A percentile compares a stretch with the other conserved stretches of the same genome.
Conservation (phyloP, 768 basidiomycete species). For the Tylopilus sp. region DNA sequence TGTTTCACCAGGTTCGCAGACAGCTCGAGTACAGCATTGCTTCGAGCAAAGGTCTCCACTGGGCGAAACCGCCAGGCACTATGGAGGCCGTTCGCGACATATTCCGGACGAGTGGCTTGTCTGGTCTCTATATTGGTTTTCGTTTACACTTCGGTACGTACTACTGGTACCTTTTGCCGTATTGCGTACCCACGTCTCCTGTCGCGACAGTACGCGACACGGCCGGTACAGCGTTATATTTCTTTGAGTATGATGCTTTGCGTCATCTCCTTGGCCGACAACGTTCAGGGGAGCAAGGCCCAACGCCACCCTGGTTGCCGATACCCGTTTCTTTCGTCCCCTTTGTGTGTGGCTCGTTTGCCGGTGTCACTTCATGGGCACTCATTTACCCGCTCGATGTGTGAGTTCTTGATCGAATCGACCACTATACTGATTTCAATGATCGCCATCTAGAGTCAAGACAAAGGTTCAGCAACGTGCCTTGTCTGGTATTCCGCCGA, state of each 20-base stretch:
- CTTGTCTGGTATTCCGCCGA: constrained; percentile 71
- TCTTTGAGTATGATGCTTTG: constrained; percentile 91
- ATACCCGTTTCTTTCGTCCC: constrained; percentile 77
- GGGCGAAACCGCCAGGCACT: constrained; percentile 77
- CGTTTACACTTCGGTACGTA: constrained; percentile 76
- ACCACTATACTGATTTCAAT: background rate
- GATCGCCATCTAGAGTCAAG: constrained; percentile 59
- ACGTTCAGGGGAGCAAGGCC: constrained; percentile 75
- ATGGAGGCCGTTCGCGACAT: constrained; percentile 78
- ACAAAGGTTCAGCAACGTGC: constrained; percentile 95
- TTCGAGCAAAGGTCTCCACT: constrained; percentile 65
- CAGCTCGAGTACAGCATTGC: constrained; percentile 93
- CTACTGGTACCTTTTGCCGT: background rate
- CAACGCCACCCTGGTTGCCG: constrained; percentile 82
- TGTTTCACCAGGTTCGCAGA: constrained; percentile 63
- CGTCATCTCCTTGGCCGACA: constrained; percentile 80
- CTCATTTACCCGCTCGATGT: constrained; percentile 94
- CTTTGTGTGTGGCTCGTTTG: constrained; percentile 86
- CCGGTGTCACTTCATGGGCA: constrained; percentile 88
- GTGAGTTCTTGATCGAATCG: constrained; percentile 40
- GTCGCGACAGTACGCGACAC: constrained; percentile 74
- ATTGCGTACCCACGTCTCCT: constrained; percentile 5
- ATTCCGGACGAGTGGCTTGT: constrained; percentile 54
- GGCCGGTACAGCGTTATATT: constrained; percentile 85
- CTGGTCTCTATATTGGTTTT: constrained; percentile 81